Evolutionary conservation across 306 rosid genomes (phyloP).

Genomic region (Rosa rugosa): DNA sequence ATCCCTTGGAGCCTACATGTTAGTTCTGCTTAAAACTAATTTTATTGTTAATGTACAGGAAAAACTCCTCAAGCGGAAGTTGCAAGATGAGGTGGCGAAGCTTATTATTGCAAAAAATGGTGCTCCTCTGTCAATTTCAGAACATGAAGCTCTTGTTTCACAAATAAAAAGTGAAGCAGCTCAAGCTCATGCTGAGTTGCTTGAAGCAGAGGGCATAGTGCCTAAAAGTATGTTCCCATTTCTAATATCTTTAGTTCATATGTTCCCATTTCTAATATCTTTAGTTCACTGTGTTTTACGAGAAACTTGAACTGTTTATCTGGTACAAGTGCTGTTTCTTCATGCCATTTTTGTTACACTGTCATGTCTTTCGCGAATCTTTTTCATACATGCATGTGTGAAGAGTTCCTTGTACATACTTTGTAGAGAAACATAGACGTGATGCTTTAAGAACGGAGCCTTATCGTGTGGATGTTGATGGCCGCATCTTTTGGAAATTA

Average conservation of each 20-base stretch:
- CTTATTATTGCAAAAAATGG: constrained; percentile 34
- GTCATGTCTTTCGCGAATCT: neutral
- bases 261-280: constrained; percentile 17
- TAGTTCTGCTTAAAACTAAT: neutral
- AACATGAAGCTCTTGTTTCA: constrained; percentile 35
- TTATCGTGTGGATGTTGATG: constrained; percentile 38
- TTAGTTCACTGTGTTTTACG: neutral
- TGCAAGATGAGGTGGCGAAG: constrained; percentile 48
- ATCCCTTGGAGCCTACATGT: neutral
- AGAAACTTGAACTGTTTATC: neutral
- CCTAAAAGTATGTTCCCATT: constrained; percentile 47
- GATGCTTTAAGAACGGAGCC: constrained; percentile 43
- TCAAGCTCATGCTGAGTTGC: constrained; percentile 52
- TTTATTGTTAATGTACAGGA: constrained; percentile 25
- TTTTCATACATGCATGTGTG: neutral
- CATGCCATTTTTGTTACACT: neutral
- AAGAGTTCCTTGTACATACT: neutral
- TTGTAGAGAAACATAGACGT: constrained; percentile 28
- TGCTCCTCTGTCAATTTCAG: constrained; percentile 27
- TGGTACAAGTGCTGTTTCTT: constrained; percentile 2
- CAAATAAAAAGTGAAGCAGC: constrained; percentile 51
- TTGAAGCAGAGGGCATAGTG: constrained; percentile 39
- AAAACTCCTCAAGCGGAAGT: constrained; percentile 37
- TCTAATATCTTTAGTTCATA: no score
- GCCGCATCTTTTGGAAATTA: constrained; percentile 42